Base-by-base conservation (phyloP, 495 filamentous ascomycete genomes). In the Aspergillus homomorphus region DNA sequence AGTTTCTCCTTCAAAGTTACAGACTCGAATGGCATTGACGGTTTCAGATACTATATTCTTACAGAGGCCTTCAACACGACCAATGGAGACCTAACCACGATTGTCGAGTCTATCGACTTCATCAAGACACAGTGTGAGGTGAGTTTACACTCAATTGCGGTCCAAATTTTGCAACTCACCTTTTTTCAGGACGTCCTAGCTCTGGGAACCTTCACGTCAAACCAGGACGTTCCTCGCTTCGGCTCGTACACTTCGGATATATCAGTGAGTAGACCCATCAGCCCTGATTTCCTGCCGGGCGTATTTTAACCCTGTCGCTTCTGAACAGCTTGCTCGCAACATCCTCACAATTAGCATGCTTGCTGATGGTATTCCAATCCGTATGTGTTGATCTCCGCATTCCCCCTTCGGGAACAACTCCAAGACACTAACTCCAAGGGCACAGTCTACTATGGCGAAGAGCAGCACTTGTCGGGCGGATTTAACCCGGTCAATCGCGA, bases 171-270 rank as follows among this genome's bases (percentile, higher is more conserved):
- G 33, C 9, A 24, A 30, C 48, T 51, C 6, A 30, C 48, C 24
- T 7, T 51, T n/a, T 30, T 23, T 5, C 24, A 51, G 48, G 48
- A 51, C 24, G 48, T 51, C 15, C 16, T 51, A 6, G 48, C 48
- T n/a, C 12, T 51, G 48, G 48, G 48, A n/a, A 51, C 23, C 19
- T 51, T 51, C 15, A 51, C 48, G 4, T 16, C 48, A 14, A 51
- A 51, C 14, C 48, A 51, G 16, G 48, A 51, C 28, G 48, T 51
- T 14, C 48, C 48, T 0, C 48, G 48, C 48, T 51, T 51, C 19
- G 48, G 48, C 24, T 51, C 48, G 48, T 51, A 51, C 14, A 51
- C 48, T 19, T 51, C 48, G 48, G 48, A 51, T 26, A n/a, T 51
- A 30, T 51, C 48, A 7, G 48, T 51, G 19, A 28, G 48, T 30